A percentile compares a stretch with the other conserved stretches of the same genome.
These are phyloP conservation scores for Camptophora hylomeconis DNA, from an alignment of 2,329 filamentous ascomycete species.

Conservation along the genomic window DNA sequence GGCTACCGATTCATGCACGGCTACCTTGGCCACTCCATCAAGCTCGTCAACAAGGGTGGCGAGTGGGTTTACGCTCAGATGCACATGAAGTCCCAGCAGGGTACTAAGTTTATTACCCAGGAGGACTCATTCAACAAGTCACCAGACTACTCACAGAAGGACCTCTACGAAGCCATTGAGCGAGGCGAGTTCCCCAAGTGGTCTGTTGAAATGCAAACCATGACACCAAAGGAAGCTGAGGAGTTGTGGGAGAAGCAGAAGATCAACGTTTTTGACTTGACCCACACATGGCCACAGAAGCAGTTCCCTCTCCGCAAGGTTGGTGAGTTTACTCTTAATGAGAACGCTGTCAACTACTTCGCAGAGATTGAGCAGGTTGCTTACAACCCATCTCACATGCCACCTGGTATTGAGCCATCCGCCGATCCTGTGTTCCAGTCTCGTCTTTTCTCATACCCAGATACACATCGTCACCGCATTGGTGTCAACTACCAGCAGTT, in stretches of 20 bases:
- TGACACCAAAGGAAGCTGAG: constrained; percentile 40
- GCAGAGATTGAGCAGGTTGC: constrained; percentile 57
- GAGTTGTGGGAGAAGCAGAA: constrained; percentile 57
- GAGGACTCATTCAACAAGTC: constrained; percentile 37
- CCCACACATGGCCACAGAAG: constrained; percentile 41
- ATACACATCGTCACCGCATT: constrained; percentile 52
- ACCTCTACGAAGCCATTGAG: constrained; percentile 39
- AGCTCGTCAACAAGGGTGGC: constrained; percentile 40
- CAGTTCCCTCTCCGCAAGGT: constrained; percentile 41
- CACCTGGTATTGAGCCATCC: constrained; percentile 55
- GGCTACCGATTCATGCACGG: constrained; percentile 44
- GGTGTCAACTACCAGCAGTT: constrained; percentile 54
- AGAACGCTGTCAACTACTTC: constrained; percentile 48
- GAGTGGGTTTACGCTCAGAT: constrained; percentile 42
- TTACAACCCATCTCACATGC: constrained; percentile 55
- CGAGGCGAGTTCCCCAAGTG: constrained; percentile 39
- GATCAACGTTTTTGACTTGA: constrained; percentile 43
- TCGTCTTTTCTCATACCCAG: constrained; percentile 58
- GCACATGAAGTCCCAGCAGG: constrained; percentile 41
- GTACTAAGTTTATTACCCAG: constrained; percentile 39
- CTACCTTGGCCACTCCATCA: constrained; percentile 39
- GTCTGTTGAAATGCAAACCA: constrained; percentile 38
- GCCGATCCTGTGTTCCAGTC: constrained; percentile 58
- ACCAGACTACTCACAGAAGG: constrained; percentile 41
- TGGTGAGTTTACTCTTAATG: constrained; percentile 39